Evolutionary conservation across 495 filamentous ascomycete species (phyloP), one percentile per base, ranked within the genome.

Genomic region (Penicillium simplicissimum): DNA sequence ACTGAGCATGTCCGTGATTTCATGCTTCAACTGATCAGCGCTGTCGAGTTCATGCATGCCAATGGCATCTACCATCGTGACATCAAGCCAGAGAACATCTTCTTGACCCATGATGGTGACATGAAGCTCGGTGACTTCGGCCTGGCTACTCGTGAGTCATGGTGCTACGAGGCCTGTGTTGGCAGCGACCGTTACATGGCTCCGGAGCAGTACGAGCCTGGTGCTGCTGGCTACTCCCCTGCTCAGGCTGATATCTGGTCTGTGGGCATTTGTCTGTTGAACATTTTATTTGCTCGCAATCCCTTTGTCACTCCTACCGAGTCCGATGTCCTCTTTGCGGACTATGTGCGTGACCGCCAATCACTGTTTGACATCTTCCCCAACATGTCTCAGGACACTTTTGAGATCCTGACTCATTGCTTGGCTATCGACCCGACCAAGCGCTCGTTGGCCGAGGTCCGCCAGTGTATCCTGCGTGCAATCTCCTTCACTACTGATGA

Each of bases 71-170:
- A 93, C 75, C 95, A 98, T 73, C 92, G 95, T 59, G 95, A 98
- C 75, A 97, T 98, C 85, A 98, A 98, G 80, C 95, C 95, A 8
- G 95, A 98, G 83, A 98, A 98, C 79, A 96, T 98, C 76, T 98
- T 98, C 77, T 82, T 98, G 62, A 90, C 85, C 63, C 83, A 92
- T 60, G 84, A 87, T 53, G 93, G 96, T 25, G 83, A 87, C 45
- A 90, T 97, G 88, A 98, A 98, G 78, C 87, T 98, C 38, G 95
- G 95, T 67, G 95, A 98, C 74, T 96, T 98, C 71, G 95, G 95
- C 57, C 82, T 98, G 48, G 93, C 92, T 48, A 96, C 94, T 9
- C 86, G 85, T 4, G 91, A 96, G 35, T 74, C 82, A 65, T 96
- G 92, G 93, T 93, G 88, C 45, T 87, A 89, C 67, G 95, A 98